Evolutionary conservation across 345 rosid genomes (phyloP), one percentile per base, ranked within the genome.

Genomic region (Melaleuca alternifolia): DNA sequence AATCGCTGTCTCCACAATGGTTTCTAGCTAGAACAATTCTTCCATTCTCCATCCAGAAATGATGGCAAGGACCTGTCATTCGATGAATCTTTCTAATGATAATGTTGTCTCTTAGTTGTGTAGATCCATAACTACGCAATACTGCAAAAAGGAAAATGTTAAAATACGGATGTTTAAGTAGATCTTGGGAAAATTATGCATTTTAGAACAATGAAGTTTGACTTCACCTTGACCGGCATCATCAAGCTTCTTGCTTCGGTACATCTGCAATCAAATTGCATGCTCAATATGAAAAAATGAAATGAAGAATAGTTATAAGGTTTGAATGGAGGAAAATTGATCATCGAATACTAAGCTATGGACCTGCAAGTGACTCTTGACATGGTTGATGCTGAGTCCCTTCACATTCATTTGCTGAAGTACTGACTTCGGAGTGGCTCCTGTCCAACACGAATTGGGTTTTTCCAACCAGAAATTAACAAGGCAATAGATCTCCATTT

Each of bases 311-410:
- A 46, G 48, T 82, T n/a, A 11, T n/a, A 46, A 86, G 12, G 77
- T 50, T 77, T 20, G n/a, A 85, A 56, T 44, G 10, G 10, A 30
- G 18, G 5, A 37, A 21, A 50, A 12, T 41, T 85, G n/a, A 5
- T 54, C 15, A 61, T 84, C 41, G 6, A 46, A 56, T 20, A 84
- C 50, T 41, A 84, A 15, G 51, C 51, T 54, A 41, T 30, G 21
- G 53, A 96, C 99, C 97, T 96, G 99, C 87, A 95, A 90, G 85
- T 96, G 99, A 93, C 99, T 96, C 91, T 96, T 96, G 41, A 96
- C 97, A 89, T 96, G 98, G 24, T 98, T 94, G 89, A 96, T 95
- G 91, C 95, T 94, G 48, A 96, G 91, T 86, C 97, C 99, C 88
- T 91, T 92, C 53, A 93, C 92, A 90, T 94, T 95, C 99, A 96